Evolutionary conservation across 352 stramenopile genomes (phyloP), one percentile per base, ranked within the genome.

Genomic region (Globisporangium rhizosaccharum): DNA sequence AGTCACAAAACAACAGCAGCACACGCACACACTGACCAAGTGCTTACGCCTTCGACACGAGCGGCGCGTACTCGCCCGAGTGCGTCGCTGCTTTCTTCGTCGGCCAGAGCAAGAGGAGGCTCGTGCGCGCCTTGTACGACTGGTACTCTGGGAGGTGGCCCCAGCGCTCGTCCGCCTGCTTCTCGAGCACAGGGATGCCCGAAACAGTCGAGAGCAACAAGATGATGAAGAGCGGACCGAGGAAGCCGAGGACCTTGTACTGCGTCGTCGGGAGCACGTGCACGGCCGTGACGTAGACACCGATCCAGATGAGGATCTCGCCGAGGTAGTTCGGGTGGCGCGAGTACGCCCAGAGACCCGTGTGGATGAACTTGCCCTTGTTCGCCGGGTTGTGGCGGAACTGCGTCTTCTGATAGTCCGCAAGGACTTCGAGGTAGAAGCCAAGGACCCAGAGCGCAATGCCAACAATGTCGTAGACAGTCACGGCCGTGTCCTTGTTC

Each of bases 291-390:
- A 78, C 28, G 64, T 85, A 88, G 47, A 86, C 63, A n/a, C 74
- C 78, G 53, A 85, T 47, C 90, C 90, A 97, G 70, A 96, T 90
- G 26, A 88, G 55, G 52, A 97, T 91, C 75, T 98, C 92, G 25
- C 88, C 90, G 33, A 92, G 82, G 71, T 97, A 97, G 67, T 97
- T 97, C 3, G 92, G 92, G 79, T 98, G 92, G 26, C 90, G 82
- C 61, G 75, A 93, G 60, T 91, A 96, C 52, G 65, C 59, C 88
- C 88, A 96, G 3, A 97, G 69, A 0, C 88, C 88, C 1, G 60
- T 67, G 17, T 75, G 73, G 53, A 96, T 96, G 60, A 95, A 96
- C 62, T 84, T 75, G 53, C 70, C 76, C 55, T 91, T 78, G 60
- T 93, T 92, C 54, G 58, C 48, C 42, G 68, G 33, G 59, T 90